phyloP scores from a whole-genome alignment of 1,284 basidiomycete genomes.

The Ganoderma resinaceum region DNA sequence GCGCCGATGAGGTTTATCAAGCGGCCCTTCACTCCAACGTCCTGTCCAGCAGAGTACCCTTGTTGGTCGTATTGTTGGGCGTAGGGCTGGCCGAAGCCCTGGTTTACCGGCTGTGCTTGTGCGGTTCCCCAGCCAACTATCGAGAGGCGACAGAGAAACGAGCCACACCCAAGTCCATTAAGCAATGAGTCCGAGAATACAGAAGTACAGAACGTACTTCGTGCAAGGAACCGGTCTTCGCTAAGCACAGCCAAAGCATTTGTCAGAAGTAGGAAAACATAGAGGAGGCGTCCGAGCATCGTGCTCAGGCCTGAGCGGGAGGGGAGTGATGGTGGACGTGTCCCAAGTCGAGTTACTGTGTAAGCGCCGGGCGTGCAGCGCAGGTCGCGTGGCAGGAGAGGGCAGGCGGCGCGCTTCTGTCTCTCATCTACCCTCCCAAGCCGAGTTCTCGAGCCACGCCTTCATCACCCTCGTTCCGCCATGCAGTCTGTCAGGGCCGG shows the following conservation, averaged over 20 bases:
- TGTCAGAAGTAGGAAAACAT: constrained; percentile 82
- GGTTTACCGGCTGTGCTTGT: constrained; percentile 59
- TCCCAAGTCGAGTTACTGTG: constrained; percentile 20
- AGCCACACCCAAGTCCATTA: constrained; percentile 19
- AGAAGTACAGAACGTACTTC: constrained; percentile 66
- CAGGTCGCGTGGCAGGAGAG: constrained; percentile 20
- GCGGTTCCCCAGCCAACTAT: constrained; percentile 93
- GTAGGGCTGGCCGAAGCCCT: constrained; percentile 69
- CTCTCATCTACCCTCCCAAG: constrained; percentile 19
- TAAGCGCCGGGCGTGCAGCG: constrained; percentile 11
- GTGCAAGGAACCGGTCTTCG: constrained; percentile 93
- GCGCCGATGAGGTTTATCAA: constrained; percentile 93
- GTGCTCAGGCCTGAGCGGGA: constrained; percentile 8
- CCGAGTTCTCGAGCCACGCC: constrained; percentile 1
- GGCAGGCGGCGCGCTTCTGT: constrained; percentile 18
- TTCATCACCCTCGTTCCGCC: constrained; percentile 19
- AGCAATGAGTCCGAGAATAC: neutral
- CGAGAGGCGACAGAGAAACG: neutral
- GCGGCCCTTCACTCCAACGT: constrained; percentile 83
- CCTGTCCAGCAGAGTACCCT: constrained; percentile 61
- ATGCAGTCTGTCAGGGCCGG: constrained; percentile 45
- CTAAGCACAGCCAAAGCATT: constrained; percentile 95
- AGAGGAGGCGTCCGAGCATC: constrained; percentile 73
- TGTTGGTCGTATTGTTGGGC: constrained; percentile 75
- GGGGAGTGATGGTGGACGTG: constrained; percentile 28